Conservation (phyloP, 148 eudicot species). For the Amaranthus cruentus region DNA sequence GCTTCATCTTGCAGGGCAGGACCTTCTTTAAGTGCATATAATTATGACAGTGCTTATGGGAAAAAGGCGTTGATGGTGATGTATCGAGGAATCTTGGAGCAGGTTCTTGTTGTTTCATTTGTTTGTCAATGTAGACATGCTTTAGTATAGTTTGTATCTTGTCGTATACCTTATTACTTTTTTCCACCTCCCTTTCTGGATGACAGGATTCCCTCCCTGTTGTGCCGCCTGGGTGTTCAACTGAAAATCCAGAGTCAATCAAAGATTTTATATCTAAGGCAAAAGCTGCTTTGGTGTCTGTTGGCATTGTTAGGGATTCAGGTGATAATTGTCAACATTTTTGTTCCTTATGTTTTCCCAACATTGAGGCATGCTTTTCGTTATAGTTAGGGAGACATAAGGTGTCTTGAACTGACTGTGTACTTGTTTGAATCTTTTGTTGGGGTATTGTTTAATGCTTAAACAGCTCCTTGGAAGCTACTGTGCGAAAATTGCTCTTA, state of each 20-base stretch:
- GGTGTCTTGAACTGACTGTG: neutral
- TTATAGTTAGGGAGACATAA: neutral
- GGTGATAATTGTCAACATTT: conserved; percentile 37
- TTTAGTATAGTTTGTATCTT: neutral
- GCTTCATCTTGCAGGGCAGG: conserved; percentile 73
- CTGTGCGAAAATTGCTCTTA: too few relatives aligned
- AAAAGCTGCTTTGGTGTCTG: conserved; percentile 90
- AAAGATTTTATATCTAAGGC: conserved; percentile 72
- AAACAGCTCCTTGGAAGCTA: neutral
- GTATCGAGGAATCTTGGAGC: conserved; percentile 85
- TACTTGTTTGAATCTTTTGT: neutral
- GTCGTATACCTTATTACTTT: conserved; percentile 6
- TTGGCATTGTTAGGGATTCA: conserved; percentile 86
- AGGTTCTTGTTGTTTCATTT: conserved; percentile 38
- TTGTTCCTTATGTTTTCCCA: neutral
- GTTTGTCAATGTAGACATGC: neutral
- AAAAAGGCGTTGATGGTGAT: conserved; percentile 68
- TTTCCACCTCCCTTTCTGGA: neutral
- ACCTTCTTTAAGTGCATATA: conserved; percentile 76
- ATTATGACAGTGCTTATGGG: conserved; percentile 88
- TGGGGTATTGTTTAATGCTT: neutral
- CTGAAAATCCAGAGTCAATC: conserved; percentile 70
- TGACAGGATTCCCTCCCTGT: conserved; percentile 76
- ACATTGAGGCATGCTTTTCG: neutral
- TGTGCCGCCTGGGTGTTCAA: conserved; percentile 88